Percentiles rank a stretch among this genome's conserved stretches.
Evolutionary conservation across 2,329 filamentous ascomycete species (phyloP).

Genomic region (Rutstroemia sp.): DNA sequence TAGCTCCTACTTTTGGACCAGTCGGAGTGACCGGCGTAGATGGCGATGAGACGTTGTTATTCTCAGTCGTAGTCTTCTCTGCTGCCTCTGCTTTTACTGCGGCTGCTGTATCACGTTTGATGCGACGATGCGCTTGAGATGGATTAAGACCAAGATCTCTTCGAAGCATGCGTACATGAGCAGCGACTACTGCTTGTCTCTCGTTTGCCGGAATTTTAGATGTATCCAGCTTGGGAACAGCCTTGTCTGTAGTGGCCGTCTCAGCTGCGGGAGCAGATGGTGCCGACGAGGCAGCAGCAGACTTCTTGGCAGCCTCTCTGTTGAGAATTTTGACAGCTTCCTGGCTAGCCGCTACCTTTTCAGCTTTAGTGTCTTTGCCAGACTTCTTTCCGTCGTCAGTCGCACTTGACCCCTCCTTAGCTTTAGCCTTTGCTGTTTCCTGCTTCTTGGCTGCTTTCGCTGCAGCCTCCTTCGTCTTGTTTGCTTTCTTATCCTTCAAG

Average conservation of each 20-base stretch:
- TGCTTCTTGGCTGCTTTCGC: slow-evolving; percentile 47
- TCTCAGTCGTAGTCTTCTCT: slow-evolving; percentile 12
- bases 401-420: slow-evolving; percentile 40
- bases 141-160: slow-evolving; percentile 59
- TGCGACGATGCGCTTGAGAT: slow-evolving; percentile 53
- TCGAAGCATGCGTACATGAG: slow-evolving; percentile 57
- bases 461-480: slow-evolving; percentile 51
- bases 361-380: slow-evolving; percentile 54
- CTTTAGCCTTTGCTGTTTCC: slow-evolving; percentile 38
- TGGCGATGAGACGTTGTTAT: slow-evolving; percentile 6
- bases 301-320: slow-evolving; percentile 47
- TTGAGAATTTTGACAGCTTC: slow-evolving; percentile 58
- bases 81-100: slow-evolving; percentile 23
- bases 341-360: slow-evolving; percentile 52
- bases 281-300: slow-evolving; percentile 28
- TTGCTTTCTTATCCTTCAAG: slow-evolving; percentile 86
- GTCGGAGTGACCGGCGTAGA: slow-evolving; percentile 19
- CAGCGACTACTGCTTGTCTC: slow-evolving; percentile 42
- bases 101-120: slow-evolving; percentile 43
- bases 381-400: slow-evolving; percentile 44
- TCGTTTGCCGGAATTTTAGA: slow-evolving; percentile 34
- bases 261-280: background rate
- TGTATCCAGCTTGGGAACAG: slow-evolving; percentile 45
- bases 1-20: slow-evolving; percentile 24
- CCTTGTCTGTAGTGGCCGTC: slow-evolving; percentile 18